Evolutionary conservation across 768 basidiomycete genomes (phyloP).

Genomic region (Amanita molliuscula): DNA sequence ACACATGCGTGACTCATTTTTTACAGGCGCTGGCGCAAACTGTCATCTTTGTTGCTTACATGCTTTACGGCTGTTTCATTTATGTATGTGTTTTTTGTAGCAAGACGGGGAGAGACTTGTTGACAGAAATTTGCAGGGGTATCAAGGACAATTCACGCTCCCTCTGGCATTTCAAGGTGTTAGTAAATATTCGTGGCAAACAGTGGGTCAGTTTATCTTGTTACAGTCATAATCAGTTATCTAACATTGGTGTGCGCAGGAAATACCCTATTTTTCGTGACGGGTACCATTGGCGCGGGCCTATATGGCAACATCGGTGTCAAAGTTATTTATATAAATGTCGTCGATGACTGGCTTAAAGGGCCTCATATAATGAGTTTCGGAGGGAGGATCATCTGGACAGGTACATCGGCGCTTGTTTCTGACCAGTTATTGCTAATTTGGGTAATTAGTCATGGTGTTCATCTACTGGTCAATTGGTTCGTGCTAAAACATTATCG

Average conservation of each 20-base stretch:
- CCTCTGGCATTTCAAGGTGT: too few relatives aligned
- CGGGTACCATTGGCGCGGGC: constrained; percentile 50
- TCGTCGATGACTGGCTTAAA: constrained; percentile 42
- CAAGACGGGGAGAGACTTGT: background rate
- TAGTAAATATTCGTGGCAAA: constrained; percentile 36
- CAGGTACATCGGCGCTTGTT: too few relatives aligned
- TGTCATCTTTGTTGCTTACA: constrained; percentile 42
- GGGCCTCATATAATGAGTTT: too few relatives aligned
- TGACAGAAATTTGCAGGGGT: constrained; percentile 24
- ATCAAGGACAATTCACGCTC: constrained; percentile 55
- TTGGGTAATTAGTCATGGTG: too few relatives aligned
- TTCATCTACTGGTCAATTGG: too few relatives aligned
- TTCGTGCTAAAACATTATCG: too few relatives aligned
- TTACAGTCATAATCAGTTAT: background rate
- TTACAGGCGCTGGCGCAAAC: constrained; percentile 34
- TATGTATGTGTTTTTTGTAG: constrained; percentile 18
- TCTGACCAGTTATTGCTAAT: too few relatives aligned
- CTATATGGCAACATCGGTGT: too few relatives aligned
- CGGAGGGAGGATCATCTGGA: too few relatives aligned
- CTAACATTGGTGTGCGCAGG: constrained; percentile 15
- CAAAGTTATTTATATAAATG: constrained; percentile 45
- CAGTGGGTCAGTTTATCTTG: constrained; percentile 22
- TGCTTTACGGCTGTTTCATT: constrained; percentile 46
- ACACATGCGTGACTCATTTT: too few relatives aligned
- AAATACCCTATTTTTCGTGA: constrained; percentile 36